Conservation (phyloP, 805 yeast species). For the Metschnikowia peoriensis region DNA sequence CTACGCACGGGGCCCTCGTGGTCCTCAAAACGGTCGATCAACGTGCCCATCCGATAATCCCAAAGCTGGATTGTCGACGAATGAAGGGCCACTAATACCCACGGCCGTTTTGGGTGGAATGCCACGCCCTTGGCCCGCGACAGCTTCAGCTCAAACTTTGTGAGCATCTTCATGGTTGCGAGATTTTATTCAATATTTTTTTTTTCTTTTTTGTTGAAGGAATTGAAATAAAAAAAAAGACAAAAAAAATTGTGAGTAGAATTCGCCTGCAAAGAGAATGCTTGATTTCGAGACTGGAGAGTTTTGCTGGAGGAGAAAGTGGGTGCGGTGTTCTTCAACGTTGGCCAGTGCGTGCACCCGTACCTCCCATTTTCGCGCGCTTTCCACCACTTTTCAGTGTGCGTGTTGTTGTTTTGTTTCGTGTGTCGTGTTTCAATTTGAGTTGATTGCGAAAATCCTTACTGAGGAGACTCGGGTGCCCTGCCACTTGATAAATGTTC, state of each 20-base stretch:
- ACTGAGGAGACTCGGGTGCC: too few species aligned
- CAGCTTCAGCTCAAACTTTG: constrained; percentile 92
- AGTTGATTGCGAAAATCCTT: too few species aligned
- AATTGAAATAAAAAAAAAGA: not conserved
- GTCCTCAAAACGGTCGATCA: constrained; percentile 94
- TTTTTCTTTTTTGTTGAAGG: not conserved
- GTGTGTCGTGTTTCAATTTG: too few species aligned
- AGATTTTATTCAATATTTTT: not conserved
- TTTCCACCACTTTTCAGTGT: too few species aligned
- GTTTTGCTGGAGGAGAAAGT: too few species aligned
- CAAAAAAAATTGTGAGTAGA: not conserved
- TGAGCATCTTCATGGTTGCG: constrained; percentile 28
- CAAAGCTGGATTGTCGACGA: constrained; percentile 98
- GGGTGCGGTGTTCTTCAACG: too few species aligned
- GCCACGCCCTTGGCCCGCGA: constrained; percentile 98
- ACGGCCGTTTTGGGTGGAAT: constrained; percentile 93
- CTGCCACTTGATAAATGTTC: too few species aligned
- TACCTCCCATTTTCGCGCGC: too few species aligned
- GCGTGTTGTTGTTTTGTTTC: too few species aligned
- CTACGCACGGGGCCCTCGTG: constrained; percentile 98
- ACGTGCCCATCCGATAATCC: constrained; percentile 99
- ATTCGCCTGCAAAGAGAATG: too few species aligned
- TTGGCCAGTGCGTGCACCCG: too few species aligned
- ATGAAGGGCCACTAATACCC: constrained; percentile 93
- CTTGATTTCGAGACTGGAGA: too few species aligned